Base-by-base conservation (phyloP, 2,329 filamentous ascomycete genomes). In the Colletotrichum ledebouriae region DNA sequence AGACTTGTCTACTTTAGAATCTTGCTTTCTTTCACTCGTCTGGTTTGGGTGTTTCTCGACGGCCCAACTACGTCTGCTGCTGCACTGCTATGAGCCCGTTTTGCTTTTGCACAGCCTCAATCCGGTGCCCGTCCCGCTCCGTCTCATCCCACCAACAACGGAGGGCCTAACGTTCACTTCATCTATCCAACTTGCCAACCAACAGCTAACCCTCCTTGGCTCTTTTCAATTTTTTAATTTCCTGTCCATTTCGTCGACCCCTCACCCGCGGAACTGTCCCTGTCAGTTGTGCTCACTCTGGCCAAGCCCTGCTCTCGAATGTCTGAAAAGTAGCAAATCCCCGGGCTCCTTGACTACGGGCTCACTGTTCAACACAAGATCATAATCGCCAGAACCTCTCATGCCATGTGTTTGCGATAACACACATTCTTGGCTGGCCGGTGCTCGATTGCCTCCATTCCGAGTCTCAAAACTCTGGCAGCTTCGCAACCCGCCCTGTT, bases 101-200 rank as follows among this genome's bases (percentile, higher is more conserved):
- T 59, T 64, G 46, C 37, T 37, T 67, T 64, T 67, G 64, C 64
- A 67, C 64, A 64, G 64, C 64, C 64, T 57, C 64, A 57, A 67
- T 53, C 20, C 39, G 47, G 60, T 58, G 60, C 39, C 59, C 60
- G 64, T 55, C 53, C 46, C 53, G 37, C 53, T 29, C 59, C 59
- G 59, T 67, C 37, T 57, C 42, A 63, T 56, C 59, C 63, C 58
- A 62, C 63, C 58, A 63, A 49, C 44, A n/a, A 57, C 53, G 47
- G 47, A 2, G 37, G 29, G 49, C 29, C 29, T 55, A 39, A 20
- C 17, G 17, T 37, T 55, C 34, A 37, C 34, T 41, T 55, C 34
- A 4, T 41, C 17, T 55, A 22, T 17, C 49, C 25, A 17, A 37
- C 22, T 50, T 15, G 4, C 47, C 47, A 50, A 50, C 47, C 47